These are phyloP conservation scores for Ophiocordyceps camponoti-saundersi DNA, from an alignment of 2,329 filamentous ascomycete species.

Conservation along the genomic window DNA sequence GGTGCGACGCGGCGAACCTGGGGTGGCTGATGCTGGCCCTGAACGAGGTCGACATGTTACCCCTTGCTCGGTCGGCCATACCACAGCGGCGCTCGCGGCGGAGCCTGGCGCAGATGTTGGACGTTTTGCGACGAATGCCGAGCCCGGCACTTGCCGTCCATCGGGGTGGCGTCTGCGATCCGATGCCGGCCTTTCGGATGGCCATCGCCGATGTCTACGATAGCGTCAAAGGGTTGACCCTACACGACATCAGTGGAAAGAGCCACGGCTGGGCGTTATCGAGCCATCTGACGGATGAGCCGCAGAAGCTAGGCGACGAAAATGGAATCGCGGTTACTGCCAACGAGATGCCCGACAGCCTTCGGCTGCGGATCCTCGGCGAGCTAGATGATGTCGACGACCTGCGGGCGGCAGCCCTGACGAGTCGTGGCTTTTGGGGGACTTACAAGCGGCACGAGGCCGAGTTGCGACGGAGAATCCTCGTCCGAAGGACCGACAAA, in stretches of 20 bases:
- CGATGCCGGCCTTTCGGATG: conserved; percentile 26
- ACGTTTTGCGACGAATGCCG: conserved; percentile 23
- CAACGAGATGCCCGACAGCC: conserved; percentile 15
- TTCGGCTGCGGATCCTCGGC: conserved; percentile 22
- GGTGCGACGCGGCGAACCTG: conserved; percentile 34
- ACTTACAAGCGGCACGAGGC: conserved; percentile 28
- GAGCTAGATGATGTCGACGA: conserved; percentile 22
- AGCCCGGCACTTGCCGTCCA: conserved; percentile 23
- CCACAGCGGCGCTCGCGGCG: conserved; percentile 10
- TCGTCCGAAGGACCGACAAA: too few species aligned
- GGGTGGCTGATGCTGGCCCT: conserved; percentile 37
- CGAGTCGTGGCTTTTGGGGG: conserved; percentile 24
- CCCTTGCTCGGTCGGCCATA: conserved; percentile 16
- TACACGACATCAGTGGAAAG: conserved; percentile 29
- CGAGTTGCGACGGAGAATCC: conserved; percentile 17
- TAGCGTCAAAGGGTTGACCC: conserved; percentile 29
- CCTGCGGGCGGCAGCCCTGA: conserved; percentile 23
- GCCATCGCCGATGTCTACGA: conserved; percentile 33
- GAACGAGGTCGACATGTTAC: conserved; percentile 27
- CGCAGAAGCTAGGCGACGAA: conserved; percentile 15
- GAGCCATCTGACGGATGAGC: conserved; percentile 17
- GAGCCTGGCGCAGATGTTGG: conserved; percentile 28
- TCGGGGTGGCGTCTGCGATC: conserved; percentile 29
- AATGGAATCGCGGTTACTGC: conserved; percentile 9
- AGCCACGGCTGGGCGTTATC: conserved; percentile 32